A percentile compares a stretch with the other conserved stretches of the same genome.
Conservation (phyloP, 345 rosid species). For the Fremontodendron californicum region DNA sequence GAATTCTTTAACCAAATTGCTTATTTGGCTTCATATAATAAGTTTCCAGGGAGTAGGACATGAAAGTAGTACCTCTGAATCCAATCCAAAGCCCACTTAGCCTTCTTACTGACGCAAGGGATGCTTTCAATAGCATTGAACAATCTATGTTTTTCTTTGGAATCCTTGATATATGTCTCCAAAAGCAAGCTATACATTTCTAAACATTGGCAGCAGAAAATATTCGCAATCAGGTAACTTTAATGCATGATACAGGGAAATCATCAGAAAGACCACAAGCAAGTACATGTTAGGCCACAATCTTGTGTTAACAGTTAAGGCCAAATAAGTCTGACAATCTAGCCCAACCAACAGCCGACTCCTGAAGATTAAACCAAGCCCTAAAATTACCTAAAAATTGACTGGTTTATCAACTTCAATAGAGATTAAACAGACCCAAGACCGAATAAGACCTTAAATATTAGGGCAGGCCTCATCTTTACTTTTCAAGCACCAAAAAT, state of each 20-base stretch:
- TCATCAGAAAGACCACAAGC: background rate
- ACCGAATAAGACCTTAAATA: background rate
- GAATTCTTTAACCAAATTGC: background rate
- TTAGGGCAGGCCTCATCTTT: background rate
- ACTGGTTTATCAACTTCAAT: background rate
- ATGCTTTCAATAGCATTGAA: constrained; percentile 82
- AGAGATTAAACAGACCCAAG: background rate
- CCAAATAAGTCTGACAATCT: constrained; percentile 1
- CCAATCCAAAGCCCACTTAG: constrained; percentile 86
- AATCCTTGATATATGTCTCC: constrained; percentile 85
- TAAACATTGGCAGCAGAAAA: constrained; percentile 21
- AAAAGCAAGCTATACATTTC: constrained; percentile 95
- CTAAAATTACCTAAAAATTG: background rate
- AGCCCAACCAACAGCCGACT: background rate
- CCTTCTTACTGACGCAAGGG: constrained; percentile 74
- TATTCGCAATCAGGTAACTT: constrained; percentile 13
- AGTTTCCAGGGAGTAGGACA: background rate
- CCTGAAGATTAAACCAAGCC: constrained; percentile 6
- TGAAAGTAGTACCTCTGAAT: constrained; percentile 49
- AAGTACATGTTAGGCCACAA: background rate
- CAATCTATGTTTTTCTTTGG: constrained; percentile 73
- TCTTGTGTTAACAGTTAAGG: background rate
- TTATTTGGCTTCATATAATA: background rate
- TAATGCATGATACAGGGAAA: background rate
- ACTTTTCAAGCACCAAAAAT: background rate